Evolutionary conservation across 2,329 filamentous ascomycete species (phyloP).

Genomic region (Alternaria ventricosa): DNA sequence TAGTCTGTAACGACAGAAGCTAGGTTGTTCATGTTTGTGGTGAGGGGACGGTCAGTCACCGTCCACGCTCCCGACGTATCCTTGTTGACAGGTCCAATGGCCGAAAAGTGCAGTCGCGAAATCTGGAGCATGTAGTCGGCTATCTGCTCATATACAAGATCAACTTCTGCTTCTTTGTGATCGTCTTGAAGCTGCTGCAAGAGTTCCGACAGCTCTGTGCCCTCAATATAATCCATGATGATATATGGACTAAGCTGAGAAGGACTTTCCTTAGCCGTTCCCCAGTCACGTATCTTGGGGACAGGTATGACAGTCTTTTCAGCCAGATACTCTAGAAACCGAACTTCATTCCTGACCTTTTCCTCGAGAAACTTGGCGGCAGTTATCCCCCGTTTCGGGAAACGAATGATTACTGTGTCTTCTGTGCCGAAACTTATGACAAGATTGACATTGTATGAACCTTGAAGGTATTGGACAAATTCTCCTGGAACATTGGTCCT

Average conservation of each 20-base stretch:
- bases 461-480: background rate
- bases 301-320: background rate
- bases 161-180: background rate
- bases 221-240: background rate
- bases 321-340: background rate
- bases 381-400: background rate
- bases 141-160: background rate
- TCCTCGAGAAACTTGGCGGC: background rate
- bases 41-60: background rate
- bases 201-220: background rate
- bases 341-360: background rate
- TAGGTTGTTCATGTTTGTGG: background rate
- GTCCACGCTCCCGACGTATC: background rate
- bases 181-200: background rate
- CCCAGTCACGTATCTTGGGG: background rate
- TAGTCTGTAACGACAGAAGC: background rate
- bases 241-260: background rate
- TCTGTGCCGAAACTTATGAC: background rate
- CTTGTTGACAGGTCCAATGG: background rate
- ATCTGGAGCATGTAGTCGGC: background rate
- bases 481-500: background rate
- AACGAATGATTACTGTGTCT: background rate
- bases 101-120: background rate
- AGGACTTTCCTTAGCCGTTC: background rate
- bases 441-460: background rate